Percentiles rank a stretch among this genome's conserved stretches.
These are phyloP conservation scores for Echinochloa phyllopogon DNA, from an alignment of 176 grass and related monocot species.

Conservation along the genomic window DNA sequence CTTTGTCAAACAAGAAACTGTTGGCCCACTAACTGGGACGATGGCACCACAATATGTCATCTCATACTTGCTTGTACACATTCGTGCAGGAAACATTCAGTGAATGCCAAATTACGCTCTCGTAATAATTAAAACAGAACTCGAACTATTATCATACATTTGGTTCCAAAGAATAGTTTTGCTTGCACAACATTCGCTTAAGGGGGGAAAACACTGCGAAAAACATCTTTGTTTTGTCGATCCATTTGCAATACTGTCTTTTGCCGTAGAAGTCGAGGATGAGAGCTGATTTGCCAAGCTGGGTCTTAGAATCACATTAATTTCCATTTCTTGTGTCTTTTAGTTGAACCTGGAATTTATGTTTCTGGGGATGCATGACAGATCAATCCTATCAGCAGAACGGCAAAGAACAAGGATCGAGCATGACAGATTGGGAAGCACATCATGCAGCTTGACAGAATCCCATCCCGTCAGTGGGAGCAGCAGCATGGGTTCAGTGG, in stretches of 20 bases:
- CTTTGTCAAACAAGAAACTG: conserved; percentile 31
- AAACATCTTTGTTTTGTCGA: too few relatives aligned
- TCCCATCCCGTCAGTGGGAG: conserved; percentile 1
- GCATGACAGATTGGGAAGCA: background rate
- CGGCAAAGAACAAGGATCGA: background rate
- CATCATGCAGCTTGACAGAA: conserved; percentile 2
- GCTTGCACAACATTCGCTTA: too few relatives aligned
- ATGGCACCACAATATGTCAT: conserved; percentile 1
- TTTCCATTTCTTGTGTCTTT: background rate
- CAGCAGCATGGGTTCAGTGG: conserved; percentile 6
- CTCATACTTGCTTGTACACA: conserved; percentile 29
- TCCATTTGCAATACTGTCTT: too few relatives aligned
- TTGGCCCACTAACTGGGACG: background rate
- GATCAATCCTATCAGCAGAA: background rate
- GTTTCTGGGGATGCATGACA: background rate
- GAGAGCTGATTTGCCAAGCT: too few relatives aligned
- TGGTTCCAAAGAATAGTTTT: too few relatives aligned
- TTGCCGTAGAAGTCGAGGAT: too few relatives aligned
- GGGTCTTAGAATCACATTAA: background rate
- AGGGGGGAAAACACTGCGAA: too few relatives aligned
- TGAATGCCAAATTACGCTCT: background rate
- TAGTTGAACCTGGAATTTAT: background rate
- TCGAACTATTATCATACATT: background rate
- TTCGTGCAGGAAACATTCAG: background rate
- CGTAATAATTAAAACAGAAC: background rate